phyloP scores from a whole-genome alignment of 768 basidiomycete species.

The Royoungia palumana region DNA sequence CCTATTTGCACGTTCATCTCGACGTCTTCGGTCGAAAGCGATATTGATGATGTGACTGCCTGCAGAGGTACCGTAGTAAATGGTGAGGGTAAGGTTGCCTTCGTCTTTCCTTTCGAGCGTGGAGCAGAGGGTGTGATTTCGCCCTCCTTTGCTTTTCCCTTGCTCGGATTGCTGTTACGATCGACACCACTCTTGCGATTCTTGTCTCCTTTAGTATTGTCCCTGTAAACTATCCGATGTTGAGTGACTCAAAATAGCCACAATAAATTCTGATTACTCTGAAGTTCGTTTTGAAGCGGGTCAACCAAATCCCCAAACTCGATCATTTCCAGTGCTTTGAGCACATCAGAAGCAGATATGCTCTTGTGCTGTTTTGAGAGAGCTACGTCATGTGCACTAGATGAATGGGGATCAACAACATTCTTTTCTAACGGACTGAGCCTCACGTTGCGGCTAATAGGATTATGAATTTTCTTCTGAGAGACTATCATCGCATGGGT shows the following conservation, averaged over 20 bases:
- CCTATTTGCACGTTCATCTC: constrained; percentile 20
- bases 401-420: constrained; percentile 4
- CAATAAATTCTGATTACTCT: constrained; percentile 37
- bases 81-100: constrained; percentile 24
- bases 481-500: neutral
- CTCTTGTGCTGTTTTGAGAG: constrained; percentile 82
- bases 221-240: constrained; percentile 55
- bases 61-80: constrained; percentile 29
- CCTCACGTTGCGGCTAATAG: constrained; percentile 45
- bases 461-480: neutral
- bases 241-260: neutral
- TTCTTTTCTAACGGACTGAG: neutral
- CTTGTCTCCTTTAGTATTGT: constrained; percentile 60
- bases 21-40: constrained; percentile 26
- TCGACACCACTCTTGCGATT: constrained; percentile 30
- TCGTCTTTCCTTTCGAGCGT: constrained; percentile 31
- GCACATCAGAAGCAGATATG: constrained; percentile 85
- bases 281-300: constrained; percentile 60
- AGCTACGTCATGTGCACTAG: constrained; percentile 86
- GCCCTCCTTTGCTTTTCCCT: constrained; percentile 31
- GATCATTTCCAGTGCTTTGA: constrained; percentile 78
- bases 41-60: constrained; percentile 27
- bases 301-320: constrained; percentile 72
- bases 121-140: constrained; percentile 31
- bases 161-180: constrained; percentile 24